phyloP scores from a whole-genome alignment of 2,329 filamentous ascomycete species.

The Penicillium sumatraense region DNA sequence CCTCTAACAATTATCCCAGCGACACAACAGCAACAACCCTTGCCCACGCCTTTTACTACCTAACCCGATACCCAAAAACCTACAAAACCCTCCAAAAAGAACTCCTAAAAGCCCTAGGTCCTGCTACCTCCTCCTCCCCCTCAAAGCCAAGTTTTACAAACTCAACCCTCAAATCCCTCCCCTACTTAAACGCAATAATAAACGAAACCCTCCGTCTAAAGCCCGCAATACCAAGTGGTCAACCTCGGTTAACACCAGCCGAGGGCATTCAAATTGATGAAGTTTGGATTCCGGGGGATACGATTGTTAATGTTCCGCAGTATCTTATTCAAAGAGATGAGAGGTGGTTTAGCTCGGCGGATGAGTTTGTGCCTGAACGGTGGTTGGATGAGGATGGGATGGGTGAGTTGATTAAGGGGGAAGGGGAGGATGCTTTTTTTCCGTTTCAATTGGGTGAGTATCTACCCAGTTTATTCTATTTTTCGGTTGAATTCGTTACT shows the following conservation, averaged over 20 bases:
- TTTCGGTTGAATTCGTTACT: too few species aligned
- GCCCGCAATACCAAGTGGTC: constrained; percentile 36
- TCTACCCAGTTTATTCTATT: too few species aligned
- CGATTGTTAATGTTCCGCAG: constrained; percentile 26
- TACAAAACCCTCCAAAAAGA: constrained; percentile 6
- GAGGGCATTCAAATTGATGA: constrained; percentile 32
- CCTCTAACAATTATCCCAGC: not conserved
- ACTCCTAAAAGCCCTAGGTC: not conserved
- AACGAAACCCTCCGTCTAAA: constrained; percentile 36
- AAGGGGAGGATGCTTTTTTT: constrained; percentile 30
- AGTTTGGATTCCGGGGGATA: constrained; percentile 37
- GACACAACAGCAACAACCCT: constrained; percentile 15
- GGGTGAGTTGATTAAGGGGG: constrained; percentile 22
- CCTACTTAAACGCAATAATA: constrained; percentile 9
- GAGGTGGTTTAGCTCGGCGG: constrained; percentile 20
- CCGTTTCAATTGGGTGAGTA: constrained; percentile 29
- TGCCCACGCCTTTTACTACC: constrained; percentile 6
- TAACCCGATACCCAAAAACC: not conserved
- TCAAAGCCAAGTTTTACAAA: not conserved
- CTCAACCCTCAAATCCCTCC: not conserved
- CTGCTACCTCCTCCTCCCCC: not conserved
- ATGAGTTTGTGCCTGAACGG: constrained; percentile 37
- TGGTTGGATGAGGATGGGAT: constrained; percentile 28
- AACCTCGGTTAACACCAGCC: constrained; percentile 40
- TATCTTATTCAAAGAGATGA: constrained; percentile 33